Base-by-base conservation (phyloP, 106 monocot species). In the Iris macrosiphon region DNA sequence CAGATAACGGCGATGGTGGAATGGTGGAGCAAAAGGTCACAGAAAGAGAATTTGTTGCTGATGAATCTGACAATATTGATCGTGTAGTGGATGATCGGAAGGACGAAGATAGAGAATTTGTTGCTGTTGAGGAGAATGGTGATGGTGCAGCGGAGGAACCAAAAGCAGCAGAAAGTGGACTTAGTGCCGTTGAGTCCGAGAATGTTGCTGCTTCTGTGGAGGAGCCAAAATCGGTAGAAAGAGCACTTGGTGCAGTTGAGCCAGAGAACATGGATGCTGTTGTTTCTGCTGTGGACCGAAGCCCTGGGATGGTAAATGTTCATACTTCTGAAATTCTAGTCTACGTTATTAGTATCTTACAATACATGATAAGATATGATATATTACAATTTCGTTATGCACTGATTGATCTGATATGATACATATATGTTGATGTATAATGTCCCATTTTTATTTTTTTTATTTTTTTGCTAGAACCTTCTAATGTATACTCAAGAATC, bases 91-190 rank as follows among this genome's bases (percentile, higher is more conserved):
- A 42, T 24, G 37, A 9, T 15, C 20, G 15, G 15, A 23, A 57
- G 15, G 40, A 59, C 2, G 22, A 27, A 22, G 27, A 46, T 46
- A 19, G 20, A 46, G 20, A 20, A 17, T 17, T 17, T 46, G 20
- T 46, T 46, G 17, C 15, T 46, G 45, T 19, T 46, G 55, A 37
- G 34, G 15, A 10, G 22, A 34, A 17, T 55, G 55, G 35, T 33
- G n/a, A 39, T n/a, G 17, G 25, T 16, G 14, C 10, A 24, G 55
- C 31, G 12, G 47, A 24, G 45, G 37, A 47, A 22, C 44, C 32
- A 23, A 67, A 56, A 30, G n/a, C 11, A 7, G 45, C 27, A 23
- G 46, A 57, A 19, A 7, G 25, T 44, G 65, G 45, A 18, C n/a
- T 26, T 23, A 16, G 6, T 10, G 28, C 10, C 43, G 53, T 41